Evolutionary conservation across 345 rosid species (phyloP).

Genomic region (Geranium brycei): DNA sequence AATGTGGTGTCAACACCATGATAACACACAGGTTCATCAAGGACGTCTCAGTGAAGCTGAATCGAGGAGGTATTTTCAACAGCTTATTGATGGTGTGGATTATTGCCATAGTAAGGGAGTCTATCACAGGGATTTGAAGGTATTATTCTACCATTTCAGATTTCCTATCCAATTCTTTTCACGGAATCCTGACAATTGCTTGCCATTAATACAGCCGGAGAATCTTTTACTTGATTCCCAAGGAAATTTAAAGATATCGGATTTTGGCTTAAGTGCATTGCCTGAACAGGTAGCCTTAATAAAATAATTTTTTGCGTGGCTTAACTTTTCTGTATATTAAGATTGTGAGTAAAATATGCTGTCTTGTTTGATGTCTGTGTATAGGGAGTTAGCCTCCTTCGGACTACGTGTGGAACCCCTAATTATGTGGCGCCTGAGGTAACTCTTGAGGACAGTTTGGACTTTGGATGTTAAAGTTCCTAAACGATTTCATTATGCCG

Average conservation of each 20-base stretch:
- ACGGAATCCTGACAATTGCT: slow-evolving; percentile 12
- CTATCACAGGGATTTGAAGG: slow-evolving; percentile 94
- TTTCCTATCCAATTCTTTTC: background rate
- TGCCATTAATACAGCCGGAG: slow-evolving; percentile 53
- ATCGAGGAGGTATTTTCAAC: slow-evolving; percentile 78
- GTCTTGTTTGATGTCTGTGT: slow-evolving; percentile 8
- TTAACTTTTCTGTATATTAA: background rate
- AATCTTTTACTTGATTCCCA: slow-evolving; percentile 85
- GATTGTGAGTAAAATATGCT: background rate
- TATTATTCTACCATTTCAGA: slow-evolving; percentile 11
- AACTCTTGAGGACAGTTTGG: slow-evolving; percentile 5
- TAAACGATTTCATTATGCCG: background rate
- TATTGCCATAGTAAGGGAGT: slow-evolving; percentile 88
- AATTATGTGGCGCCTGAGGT: slow-evolving; percentile 99
- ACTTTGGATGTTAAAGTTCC: background rate
- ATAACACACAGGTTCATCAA: slow-evolving; percentile 47
- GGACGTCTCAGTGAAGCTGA: slow-evolving; percentile 87
- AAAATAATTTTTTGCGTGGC: background rate
- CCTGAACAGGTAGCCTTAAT: slow-evolving; percentile 52
- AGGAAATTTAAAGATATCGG: slow-evolving; percentile 85
- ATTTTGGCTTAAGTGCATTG: slow-evolving; percentile 89
- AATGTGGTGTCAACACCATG: slow-evolving; percentile 1
- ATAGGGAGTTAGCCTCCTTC: slow-evolving; percentile 73
- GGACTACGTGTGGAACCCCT: slow-evolving; percentile 94
- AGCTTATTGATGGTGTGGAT: slow-evolving; percentile 96